These are phyloP conservation scores for Hyaloscypha bicolor DNA, from an alignment of 495 filamentous ascomycete species.

Conservation along the genomic window DNA sequence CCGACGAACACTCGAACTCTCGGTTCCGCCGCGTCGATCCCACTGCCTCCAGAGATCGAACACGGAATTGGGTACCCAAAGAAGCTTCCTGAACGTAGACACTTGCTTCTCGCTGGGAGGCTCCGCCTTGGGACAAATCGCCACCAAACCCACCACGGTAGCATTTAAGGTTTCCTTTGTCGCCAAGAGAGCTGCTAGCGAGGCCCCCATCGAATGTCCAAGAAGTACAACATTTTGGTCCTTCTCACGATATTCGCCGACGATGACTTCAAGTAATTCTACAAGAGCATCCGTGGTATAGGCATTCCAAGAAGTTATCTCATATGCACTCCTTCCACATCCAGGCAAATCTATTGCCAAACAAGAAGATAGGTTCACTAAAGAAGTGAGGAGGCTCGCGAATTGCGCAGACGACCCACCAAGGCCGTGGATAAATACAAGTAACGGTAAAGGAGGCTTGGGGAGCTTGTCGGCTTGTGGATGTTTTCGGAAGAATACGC, in stretches of 20 bases:
- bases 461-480: constrained; percentile 79
- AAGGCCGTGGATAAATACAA: constrained; percentile 91
- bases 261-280: constrained; percentile 71
- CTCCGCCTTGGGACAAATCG: constrained; percentile 73
- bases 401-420: constrained; percentile 91
- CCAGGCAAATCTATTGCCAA: constrained; percentile 90
- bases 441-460: constrained; percentile 73
- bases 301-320: constrained; percentile 70
- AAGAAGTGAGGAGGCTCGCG: constrained; percentile 74
- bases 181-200: constrained; percentile 72
- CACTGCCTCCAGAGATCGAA: constrained; percentile 80
- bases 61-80: constrained; percentile 67
- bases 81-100: constrained; percentile 53
- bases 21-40: constrained; percentile 76
- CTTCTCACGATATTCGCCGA: constrained; percentile 67
- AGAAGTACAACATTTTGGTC: constrained; percentile 79
- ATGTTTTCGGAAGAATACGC: constrained; percentile 83
- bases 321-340: constrained; percentile 77
- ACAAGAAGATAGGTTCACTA: constrained; percentile 85
- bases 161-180: constrained; percentile 50
- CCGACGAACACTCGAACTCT: constrained; percentile 77
- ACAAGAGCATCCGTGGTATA: constrained; percentile 77
- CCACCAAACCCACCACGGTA: constrained; percentile 71
- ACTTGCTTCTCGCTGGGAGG: constrained; percentile 59
- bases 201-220: constrained; percentile 87